These are phyloP conservation scores for Neonectria neomacrospora DNA, from an alignment of 2,329 filamentous ascomycete species.

Conservation along the genomic window DNA sequence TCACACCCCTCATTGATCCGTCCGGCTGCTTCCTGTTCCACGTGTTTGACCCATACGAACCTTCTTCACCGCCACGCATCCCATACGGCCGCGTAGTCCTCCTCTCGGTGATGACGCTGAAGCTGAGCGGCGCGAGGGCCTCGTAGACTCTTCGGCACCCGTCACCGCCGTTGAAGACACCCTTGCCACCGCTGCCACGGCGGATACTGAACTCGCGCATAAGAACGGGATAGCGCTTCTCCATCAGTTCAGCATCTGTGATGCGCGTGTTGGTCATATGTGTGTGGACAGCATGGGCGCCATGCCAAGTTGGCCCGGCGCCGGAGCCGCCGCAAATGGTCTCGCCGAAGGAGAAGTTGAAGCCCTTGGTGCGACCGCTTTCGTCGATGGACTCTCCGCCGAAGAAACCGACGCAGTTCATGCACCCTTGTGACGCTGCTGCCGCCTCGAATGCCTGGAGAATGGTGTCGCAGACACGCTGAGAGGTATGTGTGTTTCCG, in stretches of 20 bases:
- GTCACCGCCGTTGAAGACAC: conserved; percentile 75
- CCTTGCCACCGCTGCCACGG: conserved; percentile 62
- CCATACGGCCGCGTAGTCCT: conserved; percentile 81
- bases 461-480: conserved; percentile 68
- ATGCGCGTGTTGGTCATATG: conserved; percentile 52
- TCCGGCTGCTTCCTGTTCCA: conserved; percentile 61
- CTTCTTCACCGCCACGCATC: conserved; percentile 75
- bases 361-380: conserved; percentile 22
- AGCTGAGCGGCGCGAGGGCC: conserved; percentile 79
- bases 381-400: conserved; percentile 59
- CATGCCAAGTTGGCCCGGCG: conserved; percentile 43
- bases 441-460: conserved; percentile 79
- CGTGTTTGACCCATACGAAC: conserved; percentile 72
- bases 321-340: conserved; percentile 47
- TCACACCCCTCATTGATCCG: conserved; percentile 47
- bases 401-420: conserved; percentile 82
- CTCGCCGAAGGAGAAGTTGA: conserved; percentile 45
- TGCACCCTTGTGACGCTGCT: conserved; percentile 78
- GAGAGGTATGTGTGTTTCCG: conserved; percentile 46
- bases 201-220: conserved; percentile 46
- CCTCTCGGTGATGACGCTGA: conserved; percentile 80
- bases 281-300: conserved; percentile 42
- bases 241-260: conserved; percentile 48
- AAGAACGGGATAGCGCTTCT: conserved; percentile 46
- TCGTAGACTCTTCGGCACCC: conserved; percentile 84